Conservation (phyloP, 805 yeast species). For the Ogataea ramenticola region DNA sequence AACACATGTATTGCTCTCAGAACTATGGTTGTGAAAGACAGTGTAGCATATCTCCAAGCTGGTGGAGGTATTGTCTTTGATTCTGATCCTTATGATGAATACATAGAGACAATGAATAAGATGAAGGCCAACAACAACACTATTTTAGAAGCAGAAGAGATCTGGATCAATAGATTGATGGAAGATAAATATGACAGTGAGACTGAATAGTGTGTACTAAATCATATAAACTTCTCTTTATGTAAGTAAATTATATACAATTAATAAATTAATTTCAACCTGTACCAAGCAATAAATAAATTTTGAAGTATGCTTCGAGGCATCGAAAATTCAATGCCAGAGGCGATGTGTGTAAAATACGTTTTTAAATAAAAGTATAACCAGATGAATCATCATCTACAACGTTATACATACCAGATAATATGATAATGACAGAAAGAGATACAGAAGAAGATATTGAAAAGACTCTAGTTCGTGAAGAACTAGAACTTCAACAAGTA, state of each 20-base stretch:
- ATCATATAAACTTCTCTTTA: too few species aligned
- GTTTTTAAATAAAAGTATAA: too few species aligned
- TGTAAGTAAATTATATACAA: too few species aligned
- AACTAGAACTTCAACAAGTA: neutral
- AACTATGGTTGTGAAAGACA: conserved; percentile 93
- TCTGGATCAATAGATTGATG: conserved; percentile 49
- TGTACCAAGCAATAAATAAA: too few species aligned
- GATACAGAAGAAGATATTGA: neutral
- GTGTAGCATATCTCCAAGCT: conserved; percentile 89
- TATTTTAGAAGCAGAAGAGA: conserved; percentile 83
- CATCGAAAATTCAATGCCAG: too few species aligned
- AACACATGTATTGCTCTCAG: conserved; percentile 96
- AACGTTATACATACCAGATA: too few species aligned
- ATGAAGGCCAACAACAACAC: conserved; percentile 91
- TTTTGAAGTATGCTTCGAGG: too few species aligned
- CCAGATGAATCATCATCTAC: too few species aligned
- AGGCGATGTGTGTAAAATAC: too few species aligned
- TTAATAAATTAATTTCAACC: too few species aligned
- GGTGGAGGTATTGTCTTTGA: conserved; percentile 98
- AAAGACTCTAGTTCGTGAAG: neutral
- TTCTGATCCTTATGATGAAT: conserved; percentile 92
- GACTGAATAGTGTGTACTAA: too few species aligned
- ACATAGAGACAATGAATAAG: conserved; percentile 93
- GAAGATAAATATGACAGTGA: conserved; percentile 20
- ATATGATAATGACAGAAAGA: too few species aligned